Conservation (phyloP, 345 rosid species). For the Aurinia saxatilis region DNA sequence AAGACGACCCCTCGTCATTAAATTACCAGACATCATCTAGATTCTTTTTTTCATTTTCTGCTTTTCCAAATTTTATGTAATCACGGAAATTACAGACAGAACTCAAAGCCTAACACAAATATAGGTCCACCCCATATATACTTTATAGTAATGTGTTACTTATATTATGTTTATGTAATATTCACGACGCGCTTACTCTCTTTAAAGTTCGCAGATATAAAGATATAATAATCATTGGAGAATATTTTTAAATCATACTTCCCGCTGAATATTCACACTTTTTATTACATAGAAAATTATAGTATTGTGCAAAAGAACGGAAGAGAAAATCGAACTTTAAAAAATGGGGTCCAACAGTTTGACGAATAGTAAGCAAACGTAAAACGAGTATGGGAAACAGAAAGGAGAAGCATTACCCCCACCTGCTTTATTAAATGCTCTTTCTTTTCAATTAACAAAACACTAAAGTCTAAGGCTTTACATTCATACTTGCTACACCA, state of each 20-base stretch:
- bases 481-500: conserved; percentile 24
- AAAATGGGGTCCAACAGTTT: conserved; percentile 9
- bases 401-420: conserved; percentile 18
- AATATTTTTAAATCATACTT: neutral
- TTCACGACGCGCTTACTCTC: neutral
- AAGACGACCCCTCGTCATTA: neutral
- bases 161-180: neutral
- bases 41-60: neutral
- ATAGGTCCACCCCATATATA: neutral
- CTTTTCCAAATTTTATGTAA: too few relatives aligned
- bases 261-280: conserved; percentile 7
- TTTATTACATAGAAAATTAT: neutral
- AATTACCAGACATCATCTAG: conserved; percentile 5
- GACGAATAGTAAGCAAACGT: conserved; percentile 14
- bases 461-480: conserved; percentile 6
- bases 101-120: neutral
- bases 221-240: neutral
- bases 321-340: neutral
- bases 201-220: neutral
- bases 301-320: neutral
- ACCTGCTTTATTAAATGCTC: conserved; percentile 13
- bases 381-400: conserved; percentile 16
- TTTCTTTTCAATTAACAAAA: neutral
- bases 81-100: neutral
- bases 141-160: neutral